Evolutionary conservation across 1,139 yeast genomes (phyloP).

Genomic region (Magnusiomyces clavatus): DNA sequence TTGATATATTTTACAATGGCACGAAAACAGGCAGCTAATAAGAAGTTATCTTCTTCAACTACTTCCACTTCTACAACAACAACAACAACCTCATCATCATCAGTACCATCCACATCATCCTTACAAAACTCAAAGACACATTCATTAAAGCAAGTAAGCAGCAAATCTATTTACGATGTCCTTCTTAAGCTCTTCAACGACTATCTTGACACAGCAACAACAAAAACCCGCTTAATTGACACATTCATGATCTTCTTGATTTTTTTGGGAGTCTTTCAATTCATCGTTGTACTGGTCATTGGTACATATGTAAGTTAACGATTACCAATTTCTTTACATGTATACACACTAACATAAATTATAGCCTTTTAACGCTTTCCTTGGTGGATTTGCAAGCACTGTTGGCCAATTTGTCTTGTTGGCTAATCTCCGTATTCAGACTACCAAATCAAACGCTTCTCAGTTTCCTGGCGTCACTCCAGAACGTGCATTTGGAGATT

Average conservation of each 20-base stretch:
- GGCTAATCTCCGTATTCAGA: conserved; percentile 63
- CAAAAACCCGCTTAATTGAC: conserved; percentile 55
- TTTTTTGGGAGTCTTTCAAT: conserved; percentile 67
- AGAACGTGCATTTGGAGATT: conserved; percentile 80
- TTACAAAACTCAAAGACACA: not conserved
- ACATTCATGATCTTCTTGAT: conserved; percentile 69
- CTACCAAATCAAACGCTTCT: conserved; percentile 35
- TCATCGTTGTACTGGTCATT: conserved; percentile 62
- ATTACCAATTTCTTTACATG: not conserved
- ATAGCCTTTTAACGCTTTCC: conserved; percentile 87
- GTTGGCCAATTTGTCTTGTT: conserved; percentile 94
- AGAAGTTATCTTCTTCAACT: not conserved
- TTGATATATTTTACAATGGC: too few species aligned
- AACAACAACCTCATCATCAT: not conserved
- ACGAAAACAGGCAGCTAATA: too few species aligned
- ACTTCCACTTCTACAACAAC: not conserved
- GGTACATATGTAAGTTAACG: conserved; percentile 54
- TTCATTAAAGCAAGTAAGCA: conserved; percentile 15
- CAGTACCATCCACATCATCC: not conserved
- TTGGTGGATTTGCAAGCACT: conserved; percentile 86
- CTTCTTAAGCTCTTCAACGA: conserved; percentile 17
- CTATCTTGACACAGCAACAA: conserved; percentile 21
- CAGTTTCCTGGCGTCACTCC: conserved; percentile 54
- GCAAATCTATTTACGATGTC: not conserved
- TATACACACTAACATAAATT: not conserved